A percentile compares a stretch with the other conserved stretches of the same genome.
These are phyloP conservation scores for Carex arenaria DNA, from an alignment of 202 grass and related monocot genomes.

Conservation along the genomic window DNA sequence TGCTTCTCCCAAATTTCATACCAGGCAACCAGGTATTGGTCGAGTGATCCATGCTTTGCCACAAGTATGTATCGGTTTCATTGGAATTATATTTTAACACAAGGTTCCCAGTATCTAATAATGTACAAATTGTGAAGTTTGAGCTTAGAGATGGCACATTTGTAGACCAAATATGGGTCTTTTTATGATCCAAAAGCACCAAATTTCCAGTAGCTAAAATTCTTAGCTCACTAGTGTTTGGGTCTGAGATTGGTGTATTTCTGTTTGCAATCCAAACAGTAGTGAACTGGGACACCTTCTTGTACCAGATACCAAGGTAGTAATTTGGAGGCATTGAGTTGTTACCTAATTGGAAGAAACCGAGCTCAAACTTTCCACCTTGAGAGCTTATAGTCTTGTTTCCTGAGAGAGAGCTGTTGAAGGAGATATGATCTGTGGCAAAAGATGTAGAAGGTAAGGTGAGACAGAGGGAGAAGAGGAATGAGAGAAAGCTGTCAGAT, in stretches of 20 bases:
- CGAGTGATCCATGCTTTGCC: too few relatives aligned
- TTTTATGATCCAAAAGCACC: constrained; percentile 16
- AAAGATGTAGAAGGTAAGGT: background rate
- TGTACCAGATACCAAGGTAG: constrained; percentile 52
- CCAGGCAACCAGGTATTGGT: too few relatives aligned
- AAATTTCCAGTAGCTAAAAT: constrained; percentile 23
- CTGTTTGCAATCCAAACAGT: constrained; percentile 41
- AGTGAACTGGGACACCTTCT: constrained; percentile 11
- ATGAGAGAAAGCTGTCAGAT: background rate
- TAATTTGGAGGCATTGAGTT: background rate
- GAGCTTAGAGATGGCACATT: too few relatives aligned
- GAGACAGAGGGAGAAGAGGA: background rate
- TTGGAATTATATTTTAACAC: too few relatives aligned
- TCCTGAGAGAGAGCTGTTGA: background rate
- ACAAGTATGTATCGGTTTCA: too few relatives aligned
- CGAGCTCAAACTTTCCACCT: background rate
- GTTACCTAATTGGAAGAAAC: background rate
- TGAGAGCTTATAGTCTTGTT: background rate
- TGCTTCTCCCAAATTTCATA: too few relatives aligned
- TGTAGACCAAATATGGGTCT: background rate
- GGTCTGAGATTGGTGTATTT: constrained; percentile 28
- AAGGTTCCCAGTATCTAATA: too few relatives aligned
- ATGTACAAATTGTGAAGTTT: too few relatives aligned
- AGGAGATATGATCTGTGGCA: background rate
- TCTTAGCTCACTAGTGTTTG: constrained; percentile 15